Evolutionary conservation across 1,284 basidiomycete genomes (phyloP).

Genomic region (Porogramme epimiltina): DNA sequence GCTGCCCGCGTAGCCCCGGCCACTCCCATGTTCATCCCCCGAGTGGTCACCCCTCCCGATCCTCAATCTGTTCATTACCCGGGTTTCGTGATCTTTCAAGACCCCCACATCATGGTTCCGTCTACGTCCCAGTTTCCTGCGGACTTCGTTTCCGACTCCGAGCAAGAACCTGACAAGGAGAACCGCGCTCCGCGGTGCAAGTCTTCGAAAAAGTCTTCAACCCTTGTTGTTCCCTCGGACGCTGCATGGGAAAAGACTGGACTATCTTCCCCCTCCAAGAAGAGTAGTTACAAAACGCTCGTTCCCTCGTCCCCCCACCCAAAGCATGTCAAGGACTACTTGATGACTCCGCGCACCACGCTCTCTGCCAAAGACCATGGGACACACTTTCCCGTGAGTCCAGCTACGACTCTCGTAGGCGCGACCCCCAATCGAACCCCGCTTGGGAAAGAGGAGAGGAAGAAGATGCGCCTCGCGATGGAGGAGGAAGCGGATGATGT

Average conservation of each 20-base stretch:
- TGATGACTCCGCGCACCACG: constrained; percentile 13
- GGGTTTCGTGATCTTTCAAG: constrained; percentile 65
- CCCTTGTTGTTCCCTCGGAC: constrained; percentile 12
- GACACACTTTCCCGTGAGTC: background rate
- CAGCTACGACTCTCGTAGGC: constrained; percentile 6
- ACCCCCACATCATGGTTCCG: constrained; percentile 43
- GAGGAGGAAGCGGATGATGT: constrained; percentile 22
- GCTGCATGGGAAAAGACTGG: constrained; percentile 21
- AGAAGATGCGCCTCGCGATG: constrained; percentile 19
- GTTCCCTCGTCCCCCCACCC: constrained; percentile 20
- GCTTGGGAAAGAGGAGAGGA: constrained; percentile 18
- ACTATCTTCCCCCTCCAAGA: constrained; percentile 14
- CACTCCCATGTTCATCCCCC: constrained; percentile 37
- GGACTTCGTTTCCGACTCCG: constrained; percentile 17
- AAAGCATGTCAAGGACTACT: constrained; percentile 18
- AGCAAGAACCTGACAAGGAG: constrained; percentile 51
- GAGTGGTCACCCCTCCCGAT: constrained; percentile 48
- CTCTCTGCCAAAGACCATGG: constrained; percentile 1
- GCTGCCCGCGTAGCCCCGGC: constrained; percentile 28
- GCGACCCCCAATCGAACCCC: constrained; percentile 18
- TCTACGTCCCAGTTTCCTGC: constrained; percentile 1
- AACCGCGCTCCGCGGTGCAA: constrained; percentile 41
- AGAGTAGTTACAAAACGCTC: constrained; percentile 2
- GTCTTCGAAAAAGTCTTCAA: constrained; percentile 9
- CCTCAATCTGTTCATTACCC: constrained; percentile 71